Conservation (phyloP, 1,284 basidiomycete species). For the Apiotrichum gamsii region DNA sequence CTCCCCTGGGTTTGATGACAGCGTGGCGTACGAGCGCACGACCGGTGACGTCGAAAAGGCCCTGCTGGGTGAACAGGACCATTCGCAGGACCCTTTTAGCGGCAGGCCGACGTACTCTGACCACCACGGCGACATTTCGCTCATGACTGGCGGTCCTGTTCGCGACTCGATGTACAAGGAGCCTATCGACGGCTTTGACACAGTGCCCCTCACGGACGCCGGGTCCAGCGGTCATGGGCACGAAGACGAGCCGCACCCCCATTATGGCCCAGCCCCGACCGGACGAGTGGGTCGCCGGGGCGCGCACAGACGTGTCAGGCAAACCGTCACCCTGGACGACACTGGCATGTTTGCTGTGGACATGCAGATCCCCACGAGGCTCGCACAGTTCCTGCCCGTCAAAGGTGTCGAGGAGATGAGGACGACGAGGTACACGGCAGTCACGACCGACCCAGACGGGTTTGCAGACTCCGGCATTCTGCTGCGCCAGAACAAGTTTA, state of each 20-base stretch:
- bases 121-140: slow-evolving; percentile 16
- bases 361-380: slow-evolving; percentile 72
- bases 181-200: slow-evolving; percentile 14
- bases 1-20: slow-evolving; percentile 28
- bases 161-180: slow-evolving; percentile 12
- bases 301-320: slow-evolving; percentile 52
- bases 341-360: slow-evolving; percentile 83
- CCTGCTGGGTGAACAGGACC: slow-evolving; percentile 17
- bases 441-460: slow-evolving; percentile 89
- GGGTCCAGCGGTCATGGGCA: not conserved
- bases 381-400: slow-evolving; percentile 65
- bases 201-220: slow-evolving; percentile 8
- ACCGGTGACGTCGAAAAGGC: slow-evolving; percentile 31
- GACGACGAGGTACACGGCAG: slow-evolving; percentile 68
- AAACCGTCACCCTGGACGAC: slow-evolving; percentile 47
- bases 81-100: not conserved
- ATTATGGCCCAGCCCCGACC: slow-evolving; percentile 78
- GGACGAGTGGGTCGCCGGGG: slow-evolving; percentile 69
- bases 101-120: slow-evolving; percentile 1
- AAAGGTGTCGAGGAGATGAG: slow-evolving; percentile 77
- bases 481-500: slow-evolving; percentile 73
- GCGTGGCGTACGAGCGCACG: slow-evolving; percentile 10
- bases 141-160: not conserved
- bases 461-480: slow-evolving; percentile 78
- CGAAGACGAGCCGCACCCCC: slow-evolving; percentile 53